phyloP scores from a whole-genome alignment of 495 filamentous ascomycete genomes.

The Margaritispora aquatica region DNA sequence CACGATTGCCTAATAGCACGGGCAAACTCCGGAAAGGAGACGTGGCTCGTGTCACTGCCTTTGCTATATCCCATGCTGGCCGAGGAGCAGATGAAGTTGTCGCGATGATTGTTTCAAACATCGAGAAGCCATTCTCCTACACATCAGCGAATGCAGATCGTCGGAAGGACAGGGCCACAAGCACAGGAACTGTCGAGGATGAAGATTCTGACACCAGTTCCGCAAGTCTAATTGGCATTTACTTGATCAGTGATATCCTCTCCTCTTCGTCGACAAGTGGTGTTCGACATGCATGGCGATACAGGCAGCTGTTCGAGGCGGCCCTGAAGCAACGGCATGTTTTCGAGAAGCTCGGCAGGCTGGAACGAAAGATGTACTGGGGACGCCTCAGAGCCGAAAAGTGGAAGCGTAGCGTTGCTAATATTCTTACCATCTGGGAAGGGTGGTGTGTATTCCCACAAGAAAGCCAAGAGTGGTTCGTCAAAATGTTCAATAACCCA shows the following conservation, averaged over 20 bases:
- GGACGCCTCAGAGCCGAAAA: slow-evolving; percentile 81
- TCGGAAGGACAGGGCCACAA: slow-evolving; percentile 35
- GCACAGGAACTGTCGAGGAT: slow-evolving; percentile 27
- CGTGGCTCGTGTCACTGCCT: slow-evolving; percentile 77
- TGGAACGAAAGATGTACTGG: slow-evolving; percentile 74
- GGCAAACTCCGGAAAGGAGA: slow-evolving; percentile 76
- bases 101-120: slow-evolving; percentile 76
- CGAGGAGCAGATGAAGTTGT: slow-evolving; percentile 82
- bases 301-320: slow-evolving; percentile 77
- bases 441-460: slow-evolving; percentile 82
- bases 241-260: slow-evolving; percentile 82
- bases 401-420: slow-evolving; percentile 76
- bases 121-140: slow-evolving; percentile 67
- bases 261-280: slow-evolving; percentile 77
- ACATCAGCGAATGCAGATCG: slow-evolving; percentile 42
- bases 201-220: slow-evolving; percentile 58
- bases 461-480: slow-evolving; percentile 67
- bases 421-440: slow-evolving; percentile 78
- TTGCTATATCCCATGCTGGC: slow-evolving; percentile 81
- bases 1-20: slow-evolving; percentile 71
- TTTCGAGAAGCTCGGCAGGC: slow-evolving; percentile 74
- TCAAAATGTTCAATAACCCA: slow-evolving; percentile 65
- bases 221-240: slow-evolving; percentile 75
- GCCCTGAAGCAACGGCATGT: slow-evolving; percentile 61
- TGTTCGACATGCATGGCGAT: slow-evolving; percentile 85